These are phyloP conservation scores for Allantophomopsis lycopodina DNA, from an alignment of 2,329 filamentous ascomycete genomes.

Conservation along the genomic window DNA sequence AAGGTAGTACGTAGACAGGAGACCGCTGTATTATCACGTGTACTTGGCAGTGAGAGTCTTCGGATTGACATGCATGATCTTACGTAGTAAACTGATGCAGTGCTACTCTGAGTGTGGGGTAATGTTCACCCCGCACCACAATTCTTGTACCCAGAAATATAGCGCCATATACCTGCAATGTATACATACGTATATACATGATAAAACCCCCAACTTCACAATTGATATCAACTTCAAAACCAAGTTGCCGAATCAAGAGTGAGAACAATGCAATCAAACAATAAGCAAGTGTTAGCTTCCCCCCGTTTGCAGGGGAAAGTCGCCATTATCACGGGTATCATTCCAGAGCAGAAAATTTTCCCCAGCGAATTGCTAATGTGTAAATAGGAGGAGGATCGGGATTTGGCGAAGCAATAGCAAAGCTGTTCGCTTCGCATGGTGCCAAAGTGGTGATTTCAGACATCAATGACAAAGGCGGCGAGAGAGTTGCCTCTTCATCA, in stretches of 20 bases:
- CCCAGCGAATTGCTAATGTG: constrained; percentile 1
- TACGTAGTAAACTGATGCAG: no score
- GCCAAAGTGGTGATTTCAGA: constrained; percentile 48
- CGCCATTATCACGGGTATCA: constrained; percentile 37
- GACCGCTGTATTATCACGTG: no score
- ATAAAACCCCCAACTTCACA: not conserved
- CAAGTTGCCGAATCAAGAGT: not conserved
- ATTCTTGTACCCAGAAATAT: not conserved
- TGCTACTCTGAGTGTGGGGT: not conserved
- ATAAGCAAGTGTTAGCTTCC: not conserved
- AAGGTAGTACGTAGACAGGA: no score
- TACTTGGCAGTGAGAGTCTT: no score
- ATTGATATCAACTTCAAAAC: not conserved
- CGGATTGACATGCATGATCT: no score
- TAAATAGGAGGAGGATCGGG: constrained; percentile 39
- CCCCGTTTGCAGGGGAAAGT: constrained; percentile 35
- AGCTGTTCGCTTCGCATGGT: constrained; percentile 44
- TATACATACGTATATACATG: not conserved
- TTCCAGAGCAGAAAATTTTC: constrained; percentile 9
- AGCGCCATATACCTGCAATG: not conserved
- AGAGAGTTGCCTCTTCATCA: constrained; percentile 25
- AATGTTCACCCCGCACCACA: not conserved
- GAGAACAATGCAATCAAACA: not conserved
- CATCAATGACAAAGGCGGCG: constrained; percentile 37
- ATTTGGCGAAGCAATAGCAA: constrained; percentile 48